These are phyloP conservation scores for Lactarius tabidus DNA, from an alignment of 768 basidiomycete genomes.

Conservation along the genomic window DNA sequence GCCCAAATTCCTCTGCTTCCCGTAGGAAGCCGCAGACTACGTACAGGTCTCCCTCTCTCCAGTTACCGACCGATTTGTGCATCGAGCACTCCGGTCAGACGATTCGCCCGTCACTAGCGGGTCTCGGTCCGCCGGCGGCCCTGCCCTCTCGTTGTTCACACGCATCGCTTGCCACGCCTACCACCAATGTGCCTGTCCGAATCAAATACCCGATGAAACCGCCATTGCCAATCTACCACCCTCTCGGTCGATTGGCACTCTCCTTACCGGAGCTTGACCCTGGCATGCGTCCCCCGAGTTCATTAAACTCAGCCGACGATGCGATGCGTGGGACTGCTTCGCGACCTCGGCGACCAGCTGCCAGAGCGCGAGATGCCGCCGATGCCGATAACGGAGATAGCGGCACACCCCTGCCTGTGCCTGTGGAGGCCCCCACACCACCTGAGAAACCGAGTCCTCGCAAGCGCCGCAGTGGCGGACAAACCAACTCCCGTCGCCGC, in stretches of 20 bases:
- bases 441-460: constrained; percentile 26
- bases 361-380: constrained; percentile 21
- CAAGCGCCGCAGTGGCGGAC: constrained; percentile 22
- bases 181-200: background rate
- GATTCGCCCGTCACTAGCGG: constrained; percentile 9
- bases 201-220: constrained; percentile 22
- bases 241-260: constrained; percentile 24
- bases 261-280: constrained; percentile 24
- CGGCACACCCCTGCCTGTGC: constrained; percentile 12
- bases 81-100: constrained; percentile 23
- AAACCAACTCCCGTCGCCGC: constrained; percentile 22
- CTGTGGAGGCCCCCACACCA: constrained; percentile 5
- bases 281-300: constrained; percentile 4
- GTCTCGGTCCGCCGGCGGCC: constrained; percentile 9
- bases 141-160: constrained; percentile 11
- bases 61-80: constrained; percentile 20
- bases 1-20: constrained; percentile 13
- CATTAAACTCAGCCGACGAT: constrained; percentile 12
- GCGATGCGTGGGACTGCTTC: constrained; percentile 10
- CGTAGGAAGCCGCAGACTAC: constrained; percentile 25
- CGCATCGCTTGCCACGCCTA: constrained; percentile 4
- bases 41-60: constrained; percentile 25
- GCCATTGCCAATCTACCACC: constrained; percentile 24
- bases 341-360: constrained; percentile 22
- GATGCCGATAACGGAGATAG: constrained; percentile 15